Evolutionary conservation across 192 early-diverging fungal species (phyloP).

Genomic region (Entomortierella lignicola): DNA sequence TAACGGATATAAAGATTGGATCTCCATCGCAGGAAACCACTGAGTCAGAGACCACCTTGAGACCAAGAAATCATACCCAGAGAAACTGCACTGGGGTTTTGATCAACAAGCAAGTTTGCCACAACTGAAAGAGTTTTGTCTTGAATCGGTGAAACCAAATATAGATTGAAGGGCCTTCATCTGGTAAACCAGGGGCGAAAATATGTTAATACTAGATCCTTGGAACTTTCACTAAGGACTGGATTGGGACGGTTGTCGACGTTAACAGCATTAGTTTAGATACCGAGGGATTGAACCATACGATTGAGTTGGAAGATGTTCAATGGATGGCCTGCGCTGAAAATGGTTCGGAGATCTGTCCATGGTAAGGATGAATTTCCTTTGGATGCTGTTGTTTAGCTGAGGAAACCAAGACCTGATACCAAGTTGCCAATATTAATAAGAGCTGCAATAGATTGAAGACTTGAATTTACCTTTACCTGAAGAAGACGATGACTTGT

Average conservation of each 20-base stretch:
- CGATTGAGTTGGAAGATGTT: constrained; percentile 15
- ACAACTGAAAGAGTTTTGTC: constrained; percentile 13
- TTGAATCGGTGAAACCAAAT: not conserved
- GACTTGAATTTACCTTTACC: too few species aligned
- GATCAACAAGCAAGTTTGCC: constrained; percentile 8
- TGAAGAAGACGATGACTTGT: too few species aligned
- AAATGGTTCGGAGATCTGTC: not conserved
- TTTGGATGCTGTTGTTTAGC: constrained; percentile 7
- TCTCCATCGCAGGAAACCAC: constrained; percentile 1
- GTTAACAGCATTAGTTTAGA: constrained; percentile 6
- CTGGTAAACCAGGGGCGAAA: constrained; percentile 1
- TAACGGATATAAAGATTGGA: constrained; percentile 4
- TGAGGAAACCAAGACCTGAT: not conserved
- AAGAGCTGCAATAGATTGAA: too few species aligned
- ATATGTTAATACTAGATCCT: not conserved
- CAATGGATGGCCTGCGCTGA: constrained; percentile 21
- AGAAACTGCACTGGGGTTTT: constrained; percentile 6
- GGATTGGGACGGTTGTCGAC: constrained; percentile 11
- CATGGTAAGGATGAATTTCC: not conserved
- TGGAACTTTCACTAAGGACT: constrained; percentile 7
- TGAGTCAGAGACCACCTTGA: not conserved
- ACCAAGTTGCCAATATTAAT: not conserved
- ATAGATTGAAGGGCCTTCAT: not conserved
- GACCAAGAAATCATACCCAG: not conserved
- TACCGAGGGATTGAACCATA: constrained; percentile 3